phyloP scores from a whole-genome alignment of 1,284 basidiomycete species.

The Malassezia arunalokei region DNA sequence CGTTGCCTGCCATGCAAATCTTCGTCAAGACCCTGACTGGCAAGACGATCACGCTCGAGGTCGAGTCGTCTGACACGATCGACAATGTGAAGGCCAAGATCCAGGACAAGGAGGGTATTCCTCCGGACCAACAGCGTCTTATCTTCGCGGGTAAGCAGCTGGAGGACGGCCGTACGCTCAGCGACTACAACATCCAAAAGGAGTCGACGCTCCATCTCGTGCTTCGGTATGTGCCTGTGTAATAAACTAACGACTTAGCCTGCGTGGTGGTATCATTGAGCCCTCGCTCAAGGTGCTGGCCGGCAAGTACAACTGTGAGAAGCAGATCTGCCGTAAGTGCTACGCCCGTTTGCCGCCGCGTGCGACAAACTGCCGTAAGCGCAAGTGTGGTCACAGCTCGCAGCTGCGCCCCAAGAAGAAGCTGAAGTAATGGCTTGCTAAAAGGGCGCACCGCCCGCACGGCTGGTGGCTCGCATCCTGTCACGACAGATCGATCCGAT shows the following conservation, averaged over 20 bases:
- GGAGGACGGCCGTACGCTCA: slow-evolving; percentile 40
- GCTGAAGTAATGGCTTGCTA: slow-evolving; percentile 59
- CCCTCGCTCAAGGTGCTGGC: slow-evolving; percentile 94
- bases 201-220: slow-evolving; percentile 96
- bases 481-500: no score
- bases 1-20: slow-evolving; percentile 33
- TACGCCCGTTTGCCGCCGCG: slow-evolving; percentile 97
- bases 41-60: slow-evolving; percentile 49
- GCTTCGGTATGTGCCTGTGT: slow-evolving; percentile 52
- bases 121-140: slow-evolving; percentile 42
- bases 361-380: slow-evolving; percentile 95
- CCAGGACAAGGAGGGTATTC: slow-evolving; percentile 45
- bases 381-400: slow-evolving; percentile 45
- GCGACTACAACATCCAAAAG: slow-evolving; percentile 76
- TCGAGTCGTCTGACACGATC: slow-evolving; percentile 51
- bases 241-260: slow-evolving; percentile 50
- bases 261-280: slow-evolving; percentile 97
- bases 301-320: slow-evolving; percentile 57
- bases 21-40: slow-evolving; percentile 44
- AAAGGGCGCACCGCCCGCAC: background rate
- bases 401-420: slow-evolving; percentile 68
- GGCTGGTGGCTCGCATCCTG: no score
- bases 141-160: slow-evolving; percentile 45
- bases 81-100: slow-evolving; percentile 54
- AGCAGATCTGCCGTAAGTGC: slow-evolving; percentile 94